Evolutionary conservation across 2,329 filamentous ascomycete genomes (phyloP), one percentile per base, ranked within the genome.

Genomic region (Ophiostoma novo-ulmi): DNA sequence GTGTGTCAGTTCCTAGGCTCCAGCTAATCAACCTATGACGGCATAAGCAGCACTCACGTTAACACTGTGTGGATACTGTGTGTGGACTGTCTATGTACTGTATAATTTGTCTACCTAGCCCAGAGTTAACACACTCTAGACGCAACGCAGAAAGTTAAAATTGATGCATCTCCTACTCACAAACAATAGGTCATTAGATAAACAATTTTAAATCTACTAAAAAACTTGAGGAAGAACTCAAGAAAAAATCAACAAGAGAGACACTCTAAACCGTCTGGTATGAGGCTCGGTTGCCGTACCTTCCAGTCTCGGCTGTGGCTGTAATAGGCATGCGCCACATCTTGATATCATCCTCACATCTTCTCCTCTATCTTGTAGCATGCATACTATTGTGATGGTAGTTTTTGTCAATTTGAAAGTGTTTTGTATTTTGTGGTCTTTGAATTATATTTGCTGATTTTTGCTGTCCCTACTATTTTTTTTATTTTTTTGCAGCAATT

Each of bases 11-110:
- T 66, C 20, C 58, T 48, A 48, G 44, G 44, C 44, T 35, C 58
- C 22, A 48, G 55, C 48, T 63, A 17, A 48, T 22, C 44, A 35
- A 35, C 67, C 70, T 71, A 71, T 71, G 70, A 71, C 70, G 70
- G 70, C 70, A 71, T 71, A 39, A 55, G 70, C 26, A 6, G 31
- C 26, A 8, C 5, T 39, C 52, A 61, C 52, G 63, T 41, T 64
- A 11, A 7, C 35, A 70, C 65, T 7, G 58, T 35, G 58, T 61
- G 1, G 0, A 11, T 14, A 61, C 58, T 61, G 58, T 63, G 14
- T 35, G 8, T 20, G 8, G 1, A 63, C 58, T 35, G 58, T 63
- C 5, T 55, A 26, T 22, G 11, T 22, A 48, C 41, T 48, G 41
- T 48, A 10, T 39, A 39, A 13, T 1, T 48, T 58, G 26, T 63